These are phyloP conservation scores for Alternaria novae-zelandiae DNA, from an alignment of 2,329 filamentous ascomycete genomes.

Conservation along the genomic window DNA sequence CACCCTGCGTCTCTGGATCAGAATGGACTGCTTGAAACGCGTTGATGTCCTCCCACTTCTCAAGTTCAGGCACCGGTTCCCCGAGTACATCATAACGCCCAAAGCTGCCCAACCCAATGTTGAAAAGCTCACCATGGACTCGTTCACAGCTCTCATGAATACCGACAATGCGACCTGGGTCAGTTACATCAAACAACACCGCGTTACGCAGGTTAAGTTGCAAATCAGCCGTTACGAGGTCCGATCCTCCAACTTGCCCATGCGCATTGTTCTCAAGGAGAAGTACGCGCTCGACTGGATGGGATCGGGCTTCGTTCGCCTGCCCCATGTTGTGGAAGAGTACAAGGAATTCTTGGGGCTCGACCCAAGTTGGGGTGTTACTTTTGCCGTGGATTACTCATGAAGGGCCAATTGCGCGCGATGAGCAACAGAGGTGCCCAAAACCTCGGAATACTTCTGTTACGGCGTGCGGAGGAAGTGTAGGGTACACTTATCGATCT, in stretches of 20 bases:
- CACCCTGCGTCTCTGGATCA: conserved; percentile 21
- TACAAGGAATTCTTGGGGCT: background rate
- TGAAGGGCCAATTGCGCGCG: background rate
- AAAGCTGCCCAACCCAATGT: background rate
- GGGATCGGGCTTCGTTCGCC: background rate
- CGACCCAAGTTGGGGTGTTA: background rate
- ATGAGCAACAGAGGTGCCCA: background rate
- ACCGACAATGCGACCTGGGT: background rate
- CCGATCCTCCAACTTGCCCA: background rate
- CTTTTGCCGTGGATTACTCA: background rate
- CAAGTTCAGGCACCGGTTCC: conserved; percentile 26
- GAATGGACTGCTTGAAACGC: conserved; percentile 1
- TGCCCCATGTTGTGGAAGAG: background rate
- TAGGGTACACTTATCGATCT: background rate
- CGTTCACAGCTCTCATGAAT: background rate
- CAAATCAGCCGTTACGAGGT: fast-evolving
- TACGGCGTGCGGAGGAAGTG: background rate
- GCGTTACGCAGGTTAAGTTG: conserved; percentile 2
- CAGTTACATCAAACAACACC: background rate
- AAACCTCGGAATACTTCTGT: background rate
- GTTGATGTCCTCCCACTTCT: conserved; percentile 21
- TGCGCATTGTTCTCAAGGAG: background rate
- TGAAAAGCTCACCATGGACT: background rate
- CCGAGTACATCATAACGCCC: conserved; percentile 14
- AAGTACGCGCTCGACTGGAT: background rate